phyloP scores from a whole-genome alignment of 257 asterid species.

The Nicotiana obtusifolia region DNA sequence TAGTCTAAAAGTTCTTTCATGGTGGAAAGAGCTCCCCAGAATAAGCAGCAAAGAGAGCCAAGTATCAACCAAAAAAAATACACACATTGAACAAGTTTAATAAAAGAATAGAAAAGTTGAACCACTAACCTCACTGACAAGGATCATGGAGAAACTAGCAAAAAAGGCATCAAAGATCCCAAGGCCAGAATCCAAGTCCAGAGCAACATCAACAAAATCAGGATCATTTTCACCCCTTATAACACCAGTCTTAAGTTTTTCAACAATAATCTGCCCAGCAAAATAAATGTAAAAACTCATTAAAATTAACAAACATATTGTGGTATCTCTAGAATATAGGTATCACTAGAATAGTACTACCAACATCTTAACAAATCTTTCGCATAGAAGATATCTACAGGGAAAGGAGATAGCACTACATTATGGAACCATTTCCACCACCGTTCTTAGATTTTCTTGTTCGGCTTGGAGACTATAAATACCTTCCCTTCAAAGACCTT shows the following conservation, averaged over 20 bases:
- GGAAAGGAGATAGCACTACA: background rate
- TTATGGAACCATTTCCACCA: background rate
- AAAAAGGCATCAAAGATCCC: conserved; percentile 78
- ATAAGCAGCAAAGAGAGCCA: conserved; percentile 4
- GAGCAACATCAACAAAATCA: conserved; percentile 37
- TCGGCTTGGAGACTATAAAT: background rate
- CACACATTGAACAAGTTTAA: background rate
- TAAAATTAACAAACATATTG: background rate
- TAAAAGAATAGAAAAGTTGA: background rate
- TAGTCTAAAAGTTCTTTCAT: background rate
- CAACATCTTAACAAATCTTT: background rate
- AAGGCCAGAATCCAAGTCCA: conserved; percentile 60
- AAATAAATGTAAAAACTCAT: background rate
- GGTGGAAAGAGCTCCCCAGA: background rate
- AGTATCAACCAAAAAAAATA: background rate
- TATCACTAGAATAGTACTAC: background rate
- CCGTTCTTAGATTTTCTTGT: background rate
- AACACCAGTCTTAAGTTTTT: conserved; percentile 49
- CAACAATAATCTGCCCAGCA: conserved; percentile 52
- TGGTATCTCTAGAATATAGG: background rate
- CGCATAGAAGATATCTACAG: background rate
- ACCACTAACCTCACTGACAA: conserved; percentile 79
- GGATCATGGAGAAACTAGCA: conserved; percentile 87
- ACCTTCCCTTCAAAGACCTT: background rate
- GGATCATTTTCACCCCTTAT: conserved; percentile 30